phyloP scores from a whole-genome alignment of 2,329 filamentous ascomycete genomes.

The Fusarium brevicatenulatum region DNA sequence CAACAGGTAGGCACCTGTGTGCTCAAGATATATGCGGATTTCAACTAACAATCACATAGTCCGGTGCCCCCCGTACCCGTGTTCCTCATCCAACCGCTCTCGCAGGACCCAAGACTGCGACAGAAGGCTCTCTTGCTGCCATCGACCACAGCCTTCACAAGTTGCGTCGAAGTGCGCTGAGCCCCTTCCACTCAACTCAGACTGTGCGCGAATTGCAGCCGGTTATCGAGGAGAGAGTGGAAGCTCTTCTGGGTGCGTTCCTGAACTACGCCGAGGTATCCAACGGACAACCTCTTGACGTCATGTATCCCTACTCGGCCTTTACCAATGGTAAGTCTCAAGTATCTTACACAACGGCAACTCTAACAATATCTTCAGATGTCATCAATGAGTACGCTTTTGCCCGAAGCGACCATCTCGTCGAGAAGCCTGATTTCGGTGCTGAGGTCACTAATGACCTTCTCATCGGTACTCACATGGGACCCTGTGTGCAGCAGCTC shows the following conservation, averaged over 20 bases:
- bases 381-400: constrained; percentile 55
- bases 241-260: constrained; percentile 48
- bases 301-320: constrained; percentile 52
- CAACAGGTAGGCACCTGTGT: constrained; percentile 46
- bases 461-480: constrained; percentile 52
- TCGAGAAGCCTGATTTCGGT: constrained; percentile 50
- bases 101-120: constrained; percentile 26
- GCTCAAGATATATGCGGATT: neutral
- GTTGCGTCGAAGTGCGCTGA: constrained; percentile 49
- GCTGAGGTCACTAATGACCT: constrained; percentile 50
- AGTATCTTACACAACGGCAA: neutral
- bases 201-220: constrained; percentile 52
- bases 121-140: constrained; percentile 50
- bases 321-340: constrained; percentile 50
- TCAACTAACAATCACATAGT: constrained; percentile 41
- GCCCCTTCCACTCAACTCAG: constrained; percentile 52
- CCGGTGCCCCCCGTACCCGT: constrained; percentile 49
- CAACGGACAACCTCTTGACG: constrained; percentile 45
- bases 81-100: constrained; percentile 24
- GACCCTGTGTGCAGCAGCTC: constrained; percentile 51
- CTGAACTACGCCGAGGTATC: constrained; percentile 42
- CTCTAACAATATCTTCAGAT: constrained; percentile 39
- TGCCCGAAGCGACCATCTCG: constrained; percentile 49
- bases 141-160: constrained; percentile 49
- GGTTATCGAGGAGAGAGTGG: constrained; percentile 51